phyloP scores from a whole-genome alignment of 2,329 filamentous ascomycete genomes.

The Pezicula rhizophila region DNA sequence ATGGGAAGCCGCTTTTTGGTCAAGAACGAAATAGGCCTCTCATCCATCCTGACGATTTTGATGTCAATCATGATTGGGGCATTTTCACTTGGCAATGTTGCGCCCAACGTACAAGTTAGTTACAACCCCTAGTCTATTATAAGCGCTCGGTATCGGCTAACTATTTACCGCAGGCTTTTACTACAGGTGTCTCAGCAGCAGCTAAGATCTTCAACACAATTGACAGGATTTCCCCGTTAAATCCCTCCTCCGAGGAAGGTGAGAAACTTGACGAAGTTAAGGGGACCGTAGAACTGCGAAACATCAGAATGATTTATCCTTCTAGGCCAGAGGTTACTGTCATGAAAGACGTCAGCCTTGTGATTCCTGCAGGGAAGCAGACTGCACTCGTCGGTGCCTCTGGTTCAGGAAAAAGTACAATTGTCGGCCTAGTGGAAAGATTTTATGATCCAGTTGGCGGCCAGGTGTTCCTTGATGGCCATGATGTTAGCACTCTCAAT shows the following conservation, averaged over 20 bases:
- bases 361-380: conserved; percentile 81
- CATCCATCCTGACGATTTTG: conserved; percentile 74
- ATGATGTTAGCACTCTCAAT: conserved; percentile 75
- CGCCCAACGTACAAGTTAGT: conserved; percentile 55
- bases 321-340: conserved; percentile 85
- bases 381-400: conserved; percentile 92
- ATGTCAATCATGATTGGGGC: conserved; percentile 91
- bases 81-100: conserved; percentile 82
- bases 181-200: conserved; percentile 74
- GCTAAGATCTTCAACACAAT: conserved; percentile 93
- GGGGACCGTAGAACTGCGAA: conserved; percentile 73
- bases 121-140: too few relatives aligned
- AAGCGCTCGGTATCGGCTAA: too few relatives aligned
- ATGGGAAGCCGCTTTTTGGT: conserved; percentile 73
- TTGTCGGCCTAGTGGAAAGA: conserved; percentile 85
- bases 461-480: conserved; percentile 72
- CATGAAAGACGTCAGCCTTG: conserved; percentile 75
- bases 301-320: conserved; percentile 90
- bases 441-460: conserved; percentile 90
- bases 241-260: conserved; percentile 68
- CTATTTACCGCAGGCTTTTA: conserved; percentile 62
- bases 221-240: conserved; percentile 77
- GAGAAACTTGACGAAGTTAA: conserved; percentile 65
- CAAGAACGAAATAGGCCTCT: conserved; percentile 57
- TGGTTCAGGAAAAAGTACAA: conserved; percentile 90